Conservation (phyloP, 164 flowering plant species). For the Berberis thunbergii region DNA sequence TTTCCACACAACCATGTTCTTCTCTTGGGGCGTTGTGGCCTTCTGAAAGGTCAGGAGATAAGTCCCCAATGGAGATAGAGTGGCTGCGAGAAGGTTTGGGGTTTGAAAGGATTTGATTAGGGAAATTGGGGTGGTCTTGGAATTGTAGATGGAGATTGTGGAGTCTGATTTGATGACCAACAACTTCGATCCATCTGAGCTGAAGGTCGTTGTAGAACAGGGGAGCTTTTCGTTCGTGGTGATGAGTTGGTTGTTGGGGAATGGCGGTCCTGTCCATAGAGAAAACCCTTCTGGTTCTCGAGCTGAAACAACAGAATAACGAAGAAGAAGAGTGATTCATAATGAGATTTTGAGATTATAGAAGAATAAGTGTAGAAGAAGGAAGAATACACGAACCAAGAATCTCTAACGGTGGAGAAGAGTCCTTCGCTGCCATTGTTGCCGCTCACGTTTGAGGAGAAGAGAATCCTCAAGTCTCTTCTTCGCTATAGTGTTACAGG, state of each 20-base stretch:
- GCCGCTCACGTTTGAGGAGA: too few relatives aligned
- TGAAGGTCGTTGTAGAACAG: conserved; percentile 52
- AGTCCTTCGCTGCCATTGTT: conserved; percentile 2
- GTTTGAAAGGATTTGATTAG: conserved; percentile 56
- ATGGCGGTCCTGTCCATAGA: conserved; percentile 87
- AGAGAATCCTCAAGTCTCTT: too few relatives aligned
- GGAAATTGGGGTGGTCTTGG: conserved; percentile 15
- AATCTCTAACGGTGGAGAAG: conserved; percentile 7
- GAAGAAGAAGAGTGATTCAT: too few relatives aligned
- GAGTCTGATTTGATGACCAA: conserved; percentile 65
- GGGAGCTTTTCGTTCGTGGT: conserved; percentile 50
- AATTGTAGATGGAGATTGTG: conserved; percentile 47
- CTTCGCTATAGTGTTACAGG: too few relatives aligned
- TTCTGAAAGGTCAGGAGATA: conserved; percentile 89
- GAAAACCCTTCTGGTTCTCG: conserved; percentile 74
- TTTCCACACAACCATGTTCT: conserved; percentile 73
- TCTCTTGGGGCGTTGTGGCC: conserved; percentile 57
- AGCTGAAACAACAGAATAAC: conserved; percentile 21
- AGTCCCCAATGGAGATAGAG: conserved; percentile 74
- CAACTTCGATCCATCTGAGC: conserved; percentile 71
- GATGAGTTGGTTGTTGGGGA: conserved; percentile 48
- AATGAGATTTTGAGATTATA: neutral
- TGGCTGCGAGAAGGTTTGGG: conserved; percentile 55
- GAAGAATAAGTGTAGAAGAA: neutral
- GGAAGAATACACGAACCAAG: neutral